Evolutionary conservation across 140 eudicot species (phyloP), one percentile per base, ranked within the genome.

Genomic region (Bidens hawaiensis): DNA sequence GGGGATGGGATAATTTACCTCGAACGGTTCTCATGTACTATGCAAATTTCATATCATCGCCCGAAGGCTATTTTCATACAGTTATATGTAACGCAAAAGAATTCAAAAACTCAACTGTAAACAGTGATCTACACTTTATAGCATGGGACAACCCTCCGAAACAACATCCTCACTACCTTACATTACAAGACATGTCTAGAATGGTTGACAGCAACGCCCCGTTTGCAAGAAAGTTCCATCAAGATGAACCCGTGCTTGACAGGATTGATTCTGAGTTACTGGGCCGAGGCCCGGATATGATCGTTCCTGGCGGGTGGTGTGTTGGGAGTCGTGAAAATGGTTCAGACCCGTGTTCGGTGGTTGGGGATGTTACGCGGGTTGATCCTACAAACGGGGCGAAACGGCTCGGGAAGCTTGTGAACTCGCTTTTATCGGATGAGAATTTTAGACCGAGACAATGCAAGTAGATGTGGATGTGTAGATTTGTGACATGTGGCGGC

Each of bases 1-100:
- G 90, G 96, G 96, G 96, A 10, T 88, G 94, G 96, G 94, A 88
- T 74, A 88, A 88, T 69, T 66, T 88, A 19, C 96, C 96, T 1
- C 73, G 96, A 60, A 88, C 90, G 1, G 88, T 88, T 73, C 82
- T 88, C 4, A 85, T 88, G 96, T 88, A 88, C 77, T 88, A 84
- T 28, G 81, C 96, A 16, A 88, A 88, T 66, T 88, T 88, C 76
- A 56, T 88, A 27, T 88, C 96, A 12, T 85, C 96, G 13, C 96
- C 96, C 0, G 96, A 88, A 74, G 90, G 96, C 64, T 88, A 88
- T 60, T 88, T 88, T 76, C 96, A 88, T 43, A 88, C 96, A 0
- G 94, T 88, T 13, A 17, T 84, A 47, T 88, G 96, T 43, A 88
- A 88, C 18, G 79, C 88, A n/a, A 77, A 68, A 7, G 86, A 85